Evolutionary conservation across 2,329 filamentous ascomycete species (phyloP).

Genomic region (Pezicula rhizophila): DNA sequence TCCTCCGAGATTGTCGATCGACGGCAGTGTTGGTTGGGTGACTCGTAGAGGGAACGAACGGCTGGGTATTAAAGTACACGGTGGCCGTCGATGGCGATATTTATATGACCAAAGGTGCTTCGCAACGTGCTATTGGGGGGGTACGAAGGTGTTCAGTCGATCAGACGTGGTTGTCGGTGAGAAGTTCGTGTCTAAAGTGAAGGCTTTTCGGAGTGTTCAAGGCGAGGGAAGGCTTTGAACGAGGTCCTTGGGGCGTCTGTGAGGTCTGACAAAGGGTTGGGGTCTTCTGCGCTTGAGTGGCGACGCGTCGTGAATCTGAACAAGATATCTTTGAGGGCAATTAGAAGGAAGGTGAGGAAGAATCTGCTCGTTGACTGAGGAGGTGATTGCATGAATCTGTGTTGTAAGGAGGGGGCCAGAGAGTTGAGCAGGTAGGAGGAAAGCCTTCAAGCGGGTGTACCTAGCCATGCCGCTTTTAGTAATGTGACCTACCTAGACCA

Average conservation of each 20-base stretch:
- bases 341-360: not conserved
- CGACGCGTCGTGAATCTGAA: conserved; percentile 6
- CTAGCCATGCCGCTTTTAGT: no score
- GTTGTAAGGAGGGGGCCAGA: not conserved
- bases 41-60: no score
- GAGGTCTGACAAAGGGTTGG: not conserved
- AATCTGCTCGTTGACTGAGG: no score
- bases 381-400: conserved; percentile 5
- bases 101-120: no score
- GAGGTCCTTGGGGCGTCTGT: not conserved
- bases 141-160: no score
- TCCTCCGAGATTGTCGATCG: conserved; percentile 4
- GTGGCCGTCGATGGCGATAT: no score
- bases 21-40: conserved; percentile 7
- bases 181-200: not conserved
- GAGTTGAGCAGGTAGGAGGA: conserved; percentile 1
- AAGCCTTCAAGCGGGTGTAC: not conserved
- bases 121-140: no score
- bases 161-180: not conserved
- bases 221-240: not conserved
- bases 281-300: not conserved
- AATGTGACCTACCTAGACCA: no score
- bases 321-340: conserved; percentile 1
- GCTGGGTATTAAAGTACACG: no score
- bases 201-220: not conserved